Evolutionary conservation across 257 asterid genomes (phyloP).

Genomic region (Apocynum venetum): DNA sequence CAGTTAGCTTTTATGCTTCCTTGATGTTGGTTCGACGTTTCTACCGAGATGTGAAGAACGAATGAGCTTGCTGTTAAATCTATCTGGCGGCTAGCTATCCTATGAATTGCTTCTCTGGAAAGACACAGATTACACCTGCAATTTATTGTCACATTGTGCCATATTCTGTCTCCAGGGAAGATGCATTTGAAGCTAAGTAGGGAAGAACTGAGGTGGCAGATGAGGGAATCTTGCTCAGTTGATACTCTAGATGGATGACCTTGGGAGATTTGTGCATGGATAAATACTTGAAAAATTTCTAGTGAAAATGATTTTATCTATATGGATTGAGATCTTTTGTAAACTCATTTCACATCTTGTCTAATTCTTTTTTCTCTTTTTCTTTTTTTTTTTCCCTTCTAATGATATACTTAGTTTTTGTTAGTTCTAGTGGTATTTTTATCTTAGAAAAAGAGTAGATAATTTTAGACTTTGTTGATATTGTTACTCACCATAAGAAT

Average conservation of each 20-base stretch:
- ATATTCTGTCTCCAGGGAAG: background rate
- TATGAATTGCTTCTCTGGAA: background rate
- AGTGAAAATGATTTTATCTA: background rate
- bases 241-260: background rate
- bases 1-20: slow-evolving; percentile 61
- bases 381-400: too few species aligned
- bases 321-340: background rate
- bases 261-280: background rate
- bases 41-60: slow-evolving; percentile 63
- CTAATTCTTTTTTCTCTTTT: too few species aligned
- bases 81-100: background rate
- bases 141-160: background rate
- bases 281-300: background rate
- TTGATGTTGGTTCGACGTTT: slow-evolving; percentile 53
- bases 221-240: background rate
- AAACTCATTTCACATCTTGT: background rate
- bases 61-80: slow-evolving; percentile 30
- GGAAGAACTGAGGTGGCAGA: background rate
- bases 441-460: too few species aligned
- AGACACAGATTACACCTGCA: background rate
- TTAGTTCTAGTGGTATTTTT: too few species aligned
- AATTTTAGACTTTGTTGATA: too few species aligned
- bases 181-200: background rate
- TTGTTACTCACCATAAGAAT: too few species aligned
- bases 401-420: too few species aligned